phyloP scores from a whole-genome alignment of 441 rosid species.

The Corymbia citriodora region DNA sequence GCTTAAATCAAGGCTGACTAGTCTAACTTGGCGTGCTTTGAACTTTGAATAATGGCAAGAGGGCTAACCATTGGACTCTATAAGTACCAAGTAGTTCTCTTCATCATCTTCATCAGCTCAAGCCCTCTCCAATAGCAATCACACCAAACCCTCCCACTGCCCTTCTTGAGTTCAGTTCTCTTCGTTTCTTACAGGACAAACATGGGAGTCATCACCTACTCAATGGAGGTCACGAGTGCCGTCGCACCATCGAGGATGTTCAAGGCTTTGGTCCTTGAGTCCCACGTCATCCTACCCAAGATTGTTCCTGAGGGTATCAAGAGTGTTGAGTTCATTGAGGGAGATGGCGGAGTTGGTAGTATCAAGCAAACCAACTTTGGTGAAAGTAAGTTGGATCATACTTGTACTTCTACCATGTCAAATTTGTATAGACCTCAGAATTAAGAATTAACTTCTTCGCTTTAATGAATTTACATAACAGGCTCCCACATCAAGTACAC shows the following conservation, averaged over 20 bases:
- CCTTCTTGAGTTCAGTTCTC: neutral
- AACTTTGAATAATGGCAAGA: neutral
- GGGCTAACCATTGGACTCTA: rapidly evolving
- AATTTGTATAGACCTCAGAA: too few species aligned
- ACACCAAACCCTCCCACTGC: neutral
- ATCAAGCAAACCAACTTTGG: neutral
- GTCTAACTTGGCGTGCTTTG: neutral
- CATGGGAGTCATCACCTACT: neutral
- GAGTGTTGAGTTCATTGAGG: neutral
- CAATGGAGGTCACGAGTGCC: neutral
- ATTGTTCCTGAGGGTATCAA: neutral
- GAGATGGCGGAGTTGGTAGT: neutral
- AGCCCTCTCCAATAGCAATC: neutral
- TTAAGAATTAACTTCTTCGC: neutral
- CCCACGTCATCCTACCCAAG: neutral
- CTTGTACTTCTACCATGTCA: neutral
- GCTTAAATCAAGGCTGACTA: rapidly evolving
- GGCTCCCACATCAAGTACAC: neutral
- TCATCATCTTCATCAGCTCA: neutral
- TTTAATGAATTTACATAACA: neutral
- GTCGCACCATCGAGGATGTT: neutral
- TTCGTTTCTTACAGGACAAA: neutral
- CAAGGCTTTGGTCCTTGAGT: neutral
- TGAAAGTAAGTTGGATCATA: neutral
- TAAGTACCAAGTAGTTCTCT: neutral